phyloP scores from a whole-genome alignment of 2,329 filamentous ascomycete species.

The Diaporthe aspalathi region DNA sequence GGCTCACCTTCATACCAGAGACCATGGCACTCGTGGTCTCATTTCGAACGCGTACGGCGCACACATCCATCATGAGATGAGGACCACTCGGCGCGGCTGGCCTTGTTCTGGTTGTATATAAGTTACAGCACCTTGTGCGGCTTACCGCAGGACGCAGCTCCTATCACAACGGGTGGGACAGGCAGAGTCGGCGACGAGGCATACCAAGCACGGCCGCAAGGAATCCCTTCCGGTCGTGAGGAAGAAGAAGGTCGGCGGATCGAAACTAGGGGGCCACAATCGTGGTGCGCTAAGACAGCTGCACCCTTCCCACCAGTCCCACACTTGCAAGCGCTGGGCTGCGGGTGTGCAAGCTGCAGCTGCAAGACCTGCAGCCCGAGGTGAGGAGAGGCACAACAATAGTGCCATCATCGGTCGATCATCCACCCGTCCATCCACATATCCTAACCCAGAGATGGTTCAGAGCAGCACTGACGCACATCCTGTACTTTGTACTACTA shows the following conservation, averaged over 20 bases:
- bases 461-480: no score
- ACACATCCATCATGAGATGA: not conserved
- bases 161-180: conserved; percentile 1
- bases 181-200: not conserved
- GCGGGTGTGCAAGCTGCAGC: conserved; percentile 1
- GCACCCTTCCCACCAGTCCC: conserved; percentile 7
- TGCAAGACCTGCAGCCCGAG: conserved; percentile 10
- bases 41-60: not conserved
- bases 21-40: not conserved
- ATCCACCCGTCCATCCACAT: not conserved
- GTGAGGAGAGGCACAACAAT: conserved; percentile 15
- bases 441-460: no score
- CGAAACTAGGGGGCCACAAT: conserved; percentile 25
- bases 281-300: conserved; percentile 18
- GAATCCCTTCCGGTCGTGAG: conserved; percentile 7
- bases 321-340: not conserved
- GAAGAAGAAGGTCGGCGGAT: conserved; percentile 23
- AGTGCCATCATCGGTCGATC: not conserved
- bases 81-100: not conserved
- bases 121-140: not conserved
- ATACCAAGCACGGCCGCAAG: not conserved
- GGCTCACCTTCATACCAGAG: not conserved
- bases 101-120: not conserved
- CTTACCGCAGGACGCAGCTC: conserved; percentile 23
- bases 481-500: not conserved